Base-by-base conservation (phyloP, 345 rosid species). In the Salix caprea region DNA sequence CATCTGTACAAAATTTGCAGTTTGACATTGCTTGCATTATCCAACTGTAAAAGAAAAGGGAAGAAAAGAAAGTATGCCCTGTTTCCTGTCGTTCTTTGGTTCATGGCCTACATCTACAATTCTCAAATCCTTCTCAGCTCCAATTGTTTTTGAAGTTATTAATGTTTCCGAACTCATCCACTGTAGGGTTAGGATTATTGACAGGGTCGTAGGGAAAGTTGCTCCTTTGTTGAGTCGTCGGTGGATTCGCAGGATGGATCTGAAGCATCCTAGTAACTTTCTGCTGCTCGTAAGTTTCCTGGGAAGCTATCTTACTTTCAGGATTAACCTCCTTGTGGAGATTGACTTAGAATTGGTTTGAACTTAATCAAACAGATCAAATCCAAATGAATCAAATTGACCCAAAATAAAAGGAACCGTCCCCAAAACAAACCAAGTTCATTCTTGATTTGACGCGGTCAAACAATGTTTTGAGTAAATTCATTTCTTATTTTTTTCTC, bases 181-280 rank as follows among this genome's bases (percentile, higher is more conserved):
- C 11, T 16, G 8, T 39, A 2, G 6, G 44, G 36, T 42, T 21
- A 73, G 30, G 42, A n/a, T 15, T 10, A 24, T 12, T 26, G 34
- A 32, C 30, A 34, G 28, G 1, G 32, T 0, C 5, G 28, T 24
- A 64, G 37, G 40, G 13, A 37, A 68, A 18, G 37, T 18, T 2
- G 13, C 46, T 71, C 74, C 79, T 46, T 44, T 67, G 32, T 7
- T 56, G 71, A 54, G 73, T 46, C 15, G 39, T 50, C 30, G 56
- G 24, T 28, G 48, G 70, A 54, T 64, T 65, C n/a, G 42, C 44
- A 15, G n/a, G n/a, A n/a, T n/a, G n/a, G n/a, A n/a, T n/a, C n/a
- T n/a, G n/a, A n/a, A n/a, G n/a, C n/a, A n/a, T n/a, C n/a, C n/a
- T n/a, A n/a, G n/a, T n/a, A n/a, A n/a, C n/a, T n/a, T n/a, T n/a